Conservation (phyloP, 495 filamentous ascomycete genomes). For the Parathielavia hyrcaniae region DNA sequence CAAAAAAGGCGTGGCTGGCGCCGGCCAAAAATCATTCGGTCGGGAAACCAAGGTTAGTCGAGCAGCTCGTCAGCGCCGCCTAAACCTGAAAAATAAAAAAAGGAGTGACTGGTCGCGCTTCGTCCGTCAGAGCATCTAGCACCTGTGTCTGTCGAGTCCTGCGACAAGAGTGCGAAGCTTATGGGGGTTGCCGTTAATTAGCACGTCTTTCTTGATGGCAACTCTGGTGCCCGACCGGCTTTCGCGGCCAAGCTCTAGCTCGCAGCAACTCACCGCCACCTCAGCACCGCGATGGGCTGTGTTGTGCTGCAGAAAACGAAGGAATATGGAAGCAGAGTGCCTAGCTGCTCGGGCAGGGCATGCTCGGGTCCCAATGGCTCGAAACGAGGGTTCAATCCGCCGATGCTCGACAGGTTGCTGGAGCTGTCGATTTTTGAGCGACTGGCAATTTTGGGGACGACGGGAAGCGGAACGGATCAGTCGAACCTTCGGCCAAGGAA, state of each 20-base stretch:
- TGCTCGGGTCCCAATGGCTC: constrained; percentile 19
- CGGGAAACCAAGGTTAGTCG: neutral
- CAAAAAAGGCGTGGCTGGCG: constrained; percentile 30
- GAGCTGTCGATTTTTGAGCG: constrained; percentile 16
- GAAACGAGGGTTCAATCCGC: constrained; percentile 18
- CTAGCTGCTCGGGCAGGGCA: constrained; percentile 9
- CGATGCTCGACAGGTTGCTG: constrained; percentile 14
- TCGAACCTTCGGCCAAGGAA: neutral
- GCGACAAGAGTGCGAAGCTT: constrained; percentile 24
- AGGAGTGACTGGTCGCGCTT: constrained; percentile 17
- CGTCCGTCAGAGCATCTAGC: constrained; percentile 9
- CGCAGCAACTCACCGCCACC: constrained; percentile 13
- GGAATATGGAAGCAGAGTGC: constrained; percentile 12
- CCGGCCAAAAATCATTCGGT: constrained; percentile 20
- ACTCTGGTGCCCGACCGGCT: constrained; percentile 23
- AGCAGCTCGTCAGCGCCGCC: constrained; percentile 11
- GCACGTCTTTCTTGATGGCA: constrained; percentile 11
- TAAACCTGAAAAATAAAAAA: constrained; percentile 8
- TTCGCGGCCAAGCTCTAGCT: constrained; percentile 12
- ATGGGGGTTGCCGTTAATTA: constrained; percentile 8
- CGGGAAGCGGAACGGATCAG: neutral
- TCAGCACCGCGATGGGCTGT: constrained; percentile 2
- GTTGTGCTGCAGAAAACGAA: constrained; percentile 18
- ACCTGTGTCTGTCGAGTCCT: constrained; percentile 20
- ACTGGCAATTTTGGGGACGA: constrained; percentile 1